A percentile compares a stretch with the other conserved stretches of the same genome.
These are phyloP conservation scores for Cyberlindnera bimundalis DNA, from an alignment of 805 yeast species.

Conservation along the genomic window DNA sequence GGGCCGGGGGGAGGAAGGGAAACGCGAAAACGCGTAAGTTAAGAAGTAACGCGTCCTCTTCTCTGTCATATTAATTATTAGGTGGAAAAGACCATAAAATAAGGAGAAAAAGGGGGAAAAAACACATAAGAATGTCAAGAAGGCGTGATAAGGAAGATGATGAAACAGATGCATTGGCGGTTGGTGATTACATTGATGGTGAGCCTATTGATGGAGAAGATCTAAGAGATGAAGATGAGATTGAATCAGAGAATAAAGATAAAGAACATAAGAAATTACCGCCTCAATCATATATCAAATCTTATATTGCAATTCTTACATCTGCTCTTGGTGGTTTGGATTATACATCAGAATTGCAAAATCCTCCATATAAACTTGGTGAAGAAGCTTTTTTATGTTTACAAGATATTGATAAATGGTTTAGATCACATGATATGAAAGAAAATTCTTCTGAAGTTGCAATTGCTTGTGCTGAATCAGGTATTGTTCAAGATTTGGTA, in stretches of 20 bases:
- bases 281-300: constrained; percentile 34
- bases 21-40: neutral
- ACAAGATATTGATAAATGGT: constrained; percentile 86
- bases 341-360: constrained; percentile 44
- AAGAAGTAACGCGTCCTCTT: neutral
- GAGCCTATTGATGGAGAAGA: constrained; percentile 16
- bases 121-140: neutral
- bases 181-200: constrained; percentile 15
- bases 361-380: constrained; percentile 71
- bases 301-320: constrained; percentile 76
- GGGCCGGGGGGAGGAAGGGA: no score
- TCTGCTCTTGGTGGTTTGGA: constrained; percentile 93
- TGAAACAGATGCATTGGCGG: constrained; percentile 1
- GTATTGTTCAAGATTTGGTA: constrained; percentile 71
- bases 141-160: neutral
- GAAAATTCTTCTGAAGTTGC: constrained; percentile 76
- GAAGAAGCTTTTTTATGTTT: constrained; percentile 74
- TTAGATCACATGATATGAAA: constrained; percentile 75
- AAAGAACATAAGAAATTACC: constrained; percentile 5
- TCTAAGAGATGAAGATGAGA: constrained; percentile 7
- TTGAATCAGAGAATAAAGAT: no score
- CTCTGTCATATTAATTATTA: neutral
- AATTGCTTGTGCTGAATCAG: constrained; percentile 78
- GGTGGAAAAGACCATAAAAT: no score
- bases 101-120: no score